Conservation (phyloP, 345 rosid genomes). For the Eucalyptus cladocalyx region DNA sequence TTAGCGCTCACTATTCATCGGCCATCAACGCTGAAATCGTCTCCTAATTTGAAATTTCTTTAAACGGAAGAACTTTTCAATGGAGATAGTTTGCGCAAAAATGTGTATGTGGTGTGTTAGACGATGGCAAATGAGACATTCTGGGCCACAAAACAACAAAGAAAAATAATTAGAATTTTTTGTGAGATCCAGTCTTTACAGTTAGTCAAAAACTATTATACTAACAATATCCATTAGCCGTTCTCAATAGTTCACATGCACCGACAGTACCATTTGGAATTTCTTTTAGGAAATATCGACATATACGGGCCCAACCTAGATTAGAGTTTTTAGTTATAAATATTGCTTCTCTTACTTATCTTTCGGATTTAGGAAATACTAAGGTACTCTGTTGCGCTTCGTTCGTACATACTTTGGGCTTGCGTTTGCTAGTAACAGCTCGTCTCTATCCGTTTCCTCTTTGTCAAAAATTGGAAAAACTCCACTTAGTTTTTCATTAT, state of each 20-base stretch:
- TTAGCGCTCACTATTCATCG: background rate
- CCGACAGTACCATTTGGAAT: too few species aligned
- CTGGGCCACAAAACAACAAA: too few species aligned
- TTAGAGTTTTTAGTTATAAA: background rate
- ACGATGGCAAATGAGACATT: background rate
- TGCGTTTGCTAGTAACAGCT: background rate
- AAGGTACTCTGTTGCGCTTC: background rate
- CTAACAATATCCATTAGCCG: too few species aligned
- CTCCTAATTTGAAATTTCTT: background rate
- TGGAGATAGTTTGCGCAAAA: background rate
- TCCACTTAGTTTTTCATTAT: background rate
- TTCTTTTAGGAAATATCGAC: background rate
- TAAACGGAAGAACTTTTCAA: background rate
- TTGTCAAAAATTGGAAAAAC: background rate
- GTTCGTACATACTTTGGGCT: background rate
- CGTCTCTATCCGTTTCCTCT: background rate
- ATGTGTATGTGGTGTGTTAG: background rate
- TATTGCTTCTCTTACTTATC: background rate
- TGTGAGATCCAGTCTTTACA: too few species aligned
- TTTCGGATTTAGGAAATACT: background rate
- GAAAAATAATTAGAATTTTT: too few species aligned
- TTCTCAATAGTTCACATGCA: too few species aligned
- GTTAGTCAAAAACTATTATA: too few species aligned
- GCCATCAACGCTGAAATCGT: background rate
- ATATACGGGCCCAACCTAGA: background rate